Base-by-base conservation (phyloP, 495 filamentous ascomycete species). In the Venustampulla echinocandica region DNA sequence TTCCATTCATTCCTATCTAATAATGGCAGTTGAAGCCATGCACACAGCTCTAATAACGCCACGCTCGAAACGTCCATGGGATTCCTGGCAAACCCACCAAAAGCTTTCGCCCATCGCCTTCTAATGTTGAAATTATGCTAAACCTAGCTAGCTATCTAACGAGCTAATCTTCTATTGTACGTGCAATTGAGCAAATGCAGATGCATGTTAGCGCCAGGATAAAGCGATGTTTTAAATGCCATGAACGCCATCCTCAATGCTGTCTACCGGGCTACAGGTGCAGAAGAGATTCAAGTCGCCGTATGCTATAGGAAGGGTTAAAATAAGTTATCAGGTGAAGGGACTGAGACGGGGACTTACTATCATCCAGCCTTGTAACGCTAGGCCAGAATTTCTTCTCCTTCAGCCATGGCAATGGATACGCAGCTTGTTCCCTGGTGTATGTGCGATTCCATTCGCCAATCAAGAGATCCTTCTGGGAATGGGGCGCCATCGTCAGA, bases 371-470 rank as follows among this genome's bases (percentile, higher is more conserved):
- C 58, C 92, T 74, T 6, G 85, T 86, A 25, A 96, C 88, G 25
- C 72, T 83, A 0, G 92, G 90, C 92, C 92, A 98, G 69, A 97
- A 96, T 72, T 98, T 98, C 81, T 93, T 95, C 76, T 94, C 86
- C 67, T 77, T 77, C 52, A 97, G 65, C 71, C 78, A 96, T 2
- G 80, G 69, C 54, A 95, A 61, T 15, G 92, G 92, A 62, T 95
- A 97, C 2, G 90, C 92, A 9, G 92, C 92, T 64, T 77, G 71
- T 71, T 92, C 85, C 23, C 87, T 71, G 10, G 71, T 77, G 61
- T 98, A 98, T 0, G 74, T 69, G 19, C 92, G 70, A 43, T 85
- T 68, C 24, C 69, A 73, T 47, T 77, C 73, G 4, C 75, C 74
- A 3, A 60, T 53, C 19, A 96, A 66, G 19, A 98, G 68, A 59